A percentile compares a stretch with the other conserved stretches of the same genome.
These are phyloP conservation scores for Teunomyces stri DNA, from an alignment of 805 yeast genomes.

Conservation along the genomic window DNA sequence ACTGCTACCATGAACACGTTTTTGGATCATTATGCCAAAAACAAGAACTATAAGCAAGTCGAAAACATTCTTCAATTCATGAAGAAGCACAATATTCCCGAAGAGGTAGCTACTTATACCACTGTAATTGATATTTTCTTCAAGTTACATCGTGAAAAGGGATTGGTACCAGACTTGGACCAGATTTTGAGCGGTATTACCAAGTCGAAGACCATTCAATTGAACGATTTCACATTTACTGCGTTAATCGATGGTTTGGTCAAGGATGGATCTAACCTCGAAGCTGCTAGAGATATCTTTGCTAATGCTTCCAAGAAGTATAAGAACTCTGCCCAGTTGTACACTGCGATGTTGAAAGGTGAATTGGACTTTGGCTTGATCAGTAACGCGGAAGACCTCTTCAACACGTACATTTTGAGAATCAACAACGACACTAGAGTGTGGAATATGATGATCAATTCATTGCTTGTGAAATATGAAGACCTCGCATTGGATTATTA, in stretches of 20 bases:
- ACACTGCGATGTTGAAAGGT: conserved; percentile 47
- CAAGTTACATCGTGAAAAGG: conserved; percentile 44
- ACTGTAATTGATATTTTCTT: conserved; percentile 54
- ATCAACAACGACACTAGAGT: conserved; percentile 35
- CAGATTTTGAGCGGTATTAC: conserved; percentile 43
- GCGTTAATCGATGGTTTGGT: conserved; percentile 54
- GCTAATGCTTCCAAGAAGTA: conserved; percentile 35
- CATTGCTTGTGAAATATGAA: conserved; percentile 30
- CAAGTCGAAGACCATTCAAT: conserved; percentile 22
- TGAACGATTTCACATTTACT: conserved; percentile 48
- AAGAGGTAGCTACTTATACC: conserved; percentile 64
- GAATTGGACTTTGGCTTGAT: conserved; percentile 44
- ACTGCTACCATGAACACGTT: conserved; percentile 52
- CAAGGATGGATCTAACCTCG: conserved; percentile 43
- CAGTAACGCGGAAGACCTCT: conserved; percentile 28
- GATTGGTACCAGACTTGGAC: conserved; percentile 40
- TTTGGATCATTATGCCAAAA: conserved; percentile 40
- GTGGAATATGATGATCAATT: conserved; percentile 40
- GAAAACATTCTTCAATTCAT: conserved; percentile 46
- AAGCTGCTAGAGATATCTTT: conserved; percentile 52
- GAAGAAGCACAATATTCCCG: conserved; percentile 40
- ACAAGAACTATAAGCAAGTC: conserved; percentile 45
- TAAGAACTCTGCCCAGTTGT: conserved; percentile 34
- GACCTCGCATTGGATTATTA: conserved; percentile 42
- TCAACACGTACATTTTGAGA: conserved; percentile 34